Evolutionary conservation across 1,139 yeast genomes (phyloP), one percentile per base, ranked within the genome.

Genomic region (Saccharomyces hybrid): DNA sequence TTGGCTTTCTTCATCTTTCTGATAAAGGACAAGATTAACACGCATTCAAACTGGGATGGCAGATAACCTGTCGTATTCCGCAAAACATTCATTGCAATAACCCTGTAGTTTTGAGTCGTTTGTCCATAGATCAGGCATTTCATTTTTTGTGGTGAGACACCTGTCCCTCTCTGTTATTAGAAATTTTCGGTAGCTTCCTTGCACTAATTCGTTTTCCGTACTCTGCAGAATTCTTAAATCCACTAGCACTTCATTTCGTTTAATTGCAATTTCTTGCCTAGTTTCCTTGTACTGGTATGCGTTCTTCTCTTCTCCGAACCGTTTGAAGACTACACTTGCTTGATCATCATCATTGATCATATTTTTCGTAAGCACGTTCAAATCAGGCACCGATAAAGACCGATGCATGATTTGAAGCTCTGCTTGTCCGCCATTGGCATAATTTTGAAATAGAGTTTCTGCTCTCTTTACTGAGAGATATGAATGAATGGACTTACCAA

Each of bases 181-280:
- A 85, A 95, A 91, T 57, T 81, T 79, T 50, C 76, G 76, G 84
- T 91, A 93, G 62, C 85, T 91, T 0, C 84, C 83, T 42, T 73
- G 63, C 1, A 86, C 80, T 20, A 85, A 67, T 57, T 85, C 90
- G 38, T 72, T 72, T 63, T 93, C 98, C 64, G 85, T 74, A 41
- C 77, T 76, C 59, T 87, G 87, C 55, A 93, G 71, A 49, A 88
- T 76, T 52, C 82, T 80, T 56, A 93, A 72, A 55, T 85, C 84
- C 3, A 88, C 82, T 42, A 91, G 66, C 14, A 91, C 71, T 51
- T 85, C 84, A 66, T 89, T 88, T 53, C 98, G 75, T 61, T 81
- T 80, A n/a, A 84, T 67, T 0, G 95, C 96, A 38, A 88, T 73
- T 25, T 85, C 86, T 51, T 79, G 79, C 51, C 88, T 75, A 1